A percentile compares a stretch with the other conserved stretches of the same genome.
Evolutionary conservation across 495 filamentous ascomycete species (phyloP).

Genomic region (Halenospora varia): DNA sequence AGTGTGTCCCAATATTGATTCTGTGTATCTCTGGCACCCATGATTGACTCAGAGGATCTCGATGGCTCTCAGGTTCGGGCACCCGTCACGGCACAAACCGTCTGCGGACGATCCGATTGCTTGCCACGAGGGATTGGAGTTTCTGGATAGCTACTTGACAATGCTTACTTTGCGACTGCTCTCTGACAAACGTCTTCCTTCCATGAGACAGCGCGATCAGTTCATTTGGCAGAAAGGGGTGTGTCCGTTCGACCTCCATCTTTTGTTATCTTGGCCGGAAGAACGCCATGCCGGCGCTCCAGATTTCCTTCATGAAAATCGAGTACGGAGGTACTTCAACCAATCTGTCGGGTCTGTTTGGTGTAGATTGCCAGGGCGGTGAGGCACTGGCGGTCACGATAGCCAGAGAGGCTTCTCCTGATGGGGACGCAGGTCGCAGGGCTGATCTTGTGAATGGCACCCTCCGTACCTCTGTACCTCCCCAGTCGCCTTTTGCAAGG

Average conservation of each 20-base stretch:
- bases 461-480: background rate
- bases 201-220: background rate
- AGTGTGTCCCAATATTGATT: background rate
- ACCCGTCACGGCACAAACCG: background rate
- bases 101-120: background rate
- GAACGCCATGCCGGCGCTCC: background rate
- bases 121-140: background rate
- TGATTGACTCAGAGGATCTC: background rate
- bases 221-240: background rate
- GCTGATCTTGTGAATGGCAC: slow-evolving; percentile 12
- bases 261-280: background rate
- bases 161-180: background rate
- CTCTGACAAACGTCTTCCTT: background rate
- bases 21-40: background rate
- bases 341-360: slow-evolving; percentile 13
- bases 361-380: slow-evolving; percentile 20
- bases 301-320: background rate
- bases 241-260: background rate
- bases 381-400: slow-evolving; percentile 17
- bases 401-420: background rate
- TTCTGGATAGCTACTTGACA: background rate
- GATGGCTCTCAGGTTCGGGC: background rate
- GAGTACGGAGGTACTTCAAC: too few species aligned
- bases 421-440: slow-evolving; percentile 21
- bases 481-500: slow-evolving; percentile 7